Base-by-base conservation (phyloP, 129 eudicot species). In the Flaveria linearis region DNA sequence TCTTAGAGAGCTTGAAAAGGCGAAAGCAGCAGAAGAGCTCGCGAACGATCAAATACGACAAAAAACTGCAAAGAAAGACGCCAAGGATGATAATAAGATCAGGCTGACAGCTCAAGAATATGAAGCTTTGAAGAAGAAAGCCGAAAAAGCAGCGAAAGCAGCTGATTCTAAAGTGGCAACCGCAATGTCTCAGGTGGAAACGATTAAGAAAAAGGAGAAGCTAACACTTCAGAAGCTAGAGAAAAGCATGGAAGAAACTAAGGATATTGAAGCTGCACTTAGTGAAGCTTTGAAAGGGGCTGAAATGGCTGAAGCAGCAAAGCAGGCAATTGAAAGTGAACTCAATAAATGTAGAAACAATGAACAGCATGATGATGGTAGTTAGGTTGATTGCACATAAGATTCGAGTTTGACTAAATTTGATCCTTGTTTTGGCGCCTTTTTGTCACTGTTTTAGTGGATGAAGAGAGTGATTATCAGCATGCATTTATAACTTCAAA, bases 301-400 rank as follows among this genome's bases (percentile, higher is more conserved):
- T 26, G 97, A 89, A 67, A 82, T 74, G 88, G 99, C 91, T 1
- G 97, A 91, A 49, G 94, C 88, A 0, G 96, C 92, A 55, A 82
- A 82, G 55, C 78, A 78, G 57, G 85, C 83, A 3, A 78, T 87
- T 22, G 96, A 91, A 85, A 76, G 72, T 42, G 97, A 95, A 71
- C 87, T 95, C 53, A 73, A 33, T 50, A 88, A 83, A 75, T 76
- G 84, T 81, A 89, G 82, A 71, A 55, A 76, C 9, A 74, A 75
- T 23, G 86, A 90, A 53, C 73, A 82, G 42, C 56, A 70, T 6
- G 72, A 25, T 73, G 83, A 69, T 58, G 62, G 7, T 71, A 74
- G 56, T 17, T 68, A 68, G n/a, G 42, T 17, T 56, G 9, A 10
- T 28, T 12, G 7, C 17, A 3, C 7, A 25, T 0, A 11, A 7